Percentiles rank a stretch among this genome's conserved stretches.
Evolutionary conservation across 2,329 filamentous ascomycete genomes (phyloP).

Genomic region (Plenodomus lindquistii): DNA sequence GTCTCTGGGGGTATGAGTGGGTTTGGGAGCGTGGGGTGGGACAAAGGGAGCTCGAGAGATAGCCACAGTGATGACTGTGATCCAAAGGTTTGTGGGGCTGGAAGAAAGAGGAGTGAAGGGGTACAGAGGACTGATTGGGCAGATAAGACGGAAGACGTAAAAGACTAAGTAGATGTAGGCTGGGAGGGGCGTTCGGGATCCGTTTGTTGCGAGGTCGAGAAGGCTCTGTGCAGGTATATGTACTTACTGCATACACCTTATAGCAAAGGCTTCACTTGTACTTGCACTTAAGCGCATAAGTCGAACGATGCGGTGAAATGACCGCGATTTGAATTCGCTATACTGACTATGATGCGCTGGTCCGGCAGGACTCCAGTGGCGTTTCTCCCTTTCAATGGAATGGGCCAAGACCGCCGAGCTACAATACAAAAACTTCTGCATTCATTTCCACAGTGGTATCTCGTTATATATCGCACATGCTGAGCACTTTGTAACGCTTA

Average conservation of each 20-base stretch:
- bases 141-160: not conserved
- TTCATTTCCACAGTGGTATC: conserved; percentile 24
- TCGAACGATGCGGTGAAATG: not conserved
- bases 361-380: conserved; percentile 1
- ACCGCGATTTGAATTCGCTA: not conserved
- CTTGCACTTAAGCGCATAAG: not conserved
- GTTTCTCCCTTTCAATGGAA: conserved; percentile 10
- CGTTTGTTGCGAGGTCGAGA: too few relatives aligned
- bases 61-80: not conserved
- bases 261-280: not conserved
- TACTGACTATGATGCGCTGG: not conserved
- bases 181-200: too few relatives aligned
- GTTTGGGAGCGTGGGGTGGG: not conserved
- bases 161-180: not conserved
- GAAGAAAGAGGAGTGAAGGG: not conserved
- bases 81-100: not conserved
- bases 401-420: conserved; percentile 34
- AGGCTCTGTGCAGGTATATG: too few relatives aligned
- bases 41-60: not conserved
- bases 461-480: conserved; percentile 23
- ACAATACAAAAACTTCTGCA: conserved; percentile 3
- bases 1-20: not conserved
- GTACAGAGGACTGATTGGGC: conserved; percentile 4
- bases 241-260: not conserved
- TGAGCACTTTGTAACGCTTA: conserved; percentile 43